Conservation (phyloP, 768 basidiomycete species). For the Chalciporus piperatus region DNA sequence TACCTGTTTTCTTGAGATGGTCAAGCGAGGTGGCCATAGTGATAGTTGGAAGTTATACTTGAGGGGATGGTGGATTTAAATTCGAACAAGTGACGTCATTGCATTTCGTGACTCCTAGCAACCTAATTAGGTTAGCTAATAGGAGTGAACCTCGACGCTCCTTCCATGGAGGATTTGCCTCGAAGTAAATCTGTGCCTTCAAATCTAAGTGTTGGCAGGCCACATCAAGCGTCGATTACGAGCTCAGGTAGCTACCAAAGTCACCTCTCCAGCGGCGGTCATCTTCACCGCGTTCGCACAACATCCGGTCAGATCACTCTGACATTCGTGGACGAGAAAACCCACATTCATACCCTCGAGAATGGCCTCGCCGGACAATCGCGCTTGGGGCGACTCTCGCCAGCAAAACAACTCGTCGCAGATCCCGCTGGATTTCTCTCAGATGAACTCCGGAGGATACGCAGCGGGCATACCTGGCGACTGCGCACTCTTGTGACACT, state of each 20-base stretch:
- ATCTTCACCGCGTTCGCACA: slow-evolving; percentile 39
- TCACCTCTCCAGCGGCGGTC: slow-evolving; percentile 42
- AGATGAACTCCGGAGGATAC: slow-evolving; percentile 26
- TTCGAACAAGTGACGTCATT: no score
- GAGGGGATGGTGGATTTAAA: not conserved
- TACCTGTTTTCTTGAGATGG: slow-evolving; percentile 82
- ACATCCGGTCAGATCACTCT: slow-evolving; percentile 23
- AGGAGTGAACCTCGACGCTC: no score
- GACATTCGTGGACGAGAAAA: not conserved
- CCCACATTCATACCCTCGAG: slow-evolving; percentile 16
- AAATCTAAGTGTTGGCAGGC: slow-evolving; percentile 13
- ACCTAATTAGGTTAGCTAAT: no score
- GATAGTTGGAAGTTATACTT: slow-evolving; percentile 1
- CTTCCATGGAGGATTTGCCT: slow-evolving; percentile 15
- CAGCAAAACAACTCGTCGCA: slow-evolving; percentile 26
- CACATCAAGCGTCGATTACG: slow-evolving; percentile 24
- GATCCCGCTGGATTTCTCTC: slow-evolving; percentile 23
- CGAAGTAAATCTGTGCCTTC: slow-evolving; percentile 28
- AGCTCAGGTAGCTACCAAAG: slow-evolving; percentile 45
- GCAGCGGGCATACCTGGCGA: slow-evolving; percentile 23
- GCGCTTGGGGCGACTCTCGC: slow-evolving; percentile 19
- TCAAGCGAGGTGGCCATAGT: slow-evolving; percentile 77
- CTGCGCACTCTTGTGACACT: slow-evolving; percentile 33
- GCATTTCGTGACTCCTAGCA: no score
- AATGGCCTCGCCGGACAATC: slow-evolving; percentile 14